Base-by-base conservation (phyloP, 352 stramenopile species). In the Globisporangium canariense region DNA sequence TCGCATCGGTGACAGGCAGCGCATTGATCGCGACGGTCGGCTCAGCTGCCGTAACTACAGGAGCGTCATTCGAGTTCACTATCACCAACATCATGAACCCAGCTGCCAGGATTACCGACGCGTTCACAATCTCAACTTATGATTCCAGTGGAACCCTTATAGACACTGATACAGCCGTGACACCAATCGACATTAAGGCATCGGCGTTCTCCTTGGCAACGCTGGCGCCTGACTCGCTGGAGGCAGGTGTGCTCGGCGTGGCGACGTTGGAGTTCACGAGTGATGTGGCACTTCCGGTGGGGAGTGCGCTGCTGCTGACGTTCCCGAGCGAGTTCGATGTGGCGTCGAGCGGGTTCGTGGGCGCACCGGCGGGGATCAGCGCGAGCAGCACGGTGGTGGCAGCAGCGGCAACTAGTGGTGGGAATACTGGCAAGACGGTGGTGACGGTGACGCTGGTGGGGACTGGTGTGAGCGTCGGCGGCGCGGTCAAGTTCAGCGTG, bases 401-500 rank as follows among this genome's bases (percentile, higher is more conserved):
- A 11, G 43, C 61, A n/a, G 60, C 66, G 34, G 32, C 32, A 36
- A 36, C 32, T 36, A 8, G 32, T 36, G 32, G 32, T 2, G 32
- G 32, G 32, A 36, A 36, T 36, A 8, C 32, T 36, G 32, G 32
- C 4, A 56, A 28, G 11, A 59, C 61, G 4, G 68, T 62, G 11
- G 77, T 82, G 32, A 61, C 36, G 6, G 61, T 88, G 30, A 70
- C 58, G 32, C 38, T 88, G 22, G 59, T 25, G 0, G 64, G 50
- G 20, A 83, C 41, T 22, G 62, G 54, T 0, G 69, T 86, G 40
- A 14, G 47, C 2, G 60, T 65, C 9, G 68, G 74, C 0, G 10
- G 65, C 9, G 60, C 36, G 1, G 68, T 87, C 22, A 77, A 76
- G 38, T 83, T 89, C 65, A 66, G 71, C 47, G 46, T 89, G 62